Evolutionary conservation across 2,329 filamentous ascomycete species (phyloP).

Genomic region (Aspergillus sp.): DNA sequence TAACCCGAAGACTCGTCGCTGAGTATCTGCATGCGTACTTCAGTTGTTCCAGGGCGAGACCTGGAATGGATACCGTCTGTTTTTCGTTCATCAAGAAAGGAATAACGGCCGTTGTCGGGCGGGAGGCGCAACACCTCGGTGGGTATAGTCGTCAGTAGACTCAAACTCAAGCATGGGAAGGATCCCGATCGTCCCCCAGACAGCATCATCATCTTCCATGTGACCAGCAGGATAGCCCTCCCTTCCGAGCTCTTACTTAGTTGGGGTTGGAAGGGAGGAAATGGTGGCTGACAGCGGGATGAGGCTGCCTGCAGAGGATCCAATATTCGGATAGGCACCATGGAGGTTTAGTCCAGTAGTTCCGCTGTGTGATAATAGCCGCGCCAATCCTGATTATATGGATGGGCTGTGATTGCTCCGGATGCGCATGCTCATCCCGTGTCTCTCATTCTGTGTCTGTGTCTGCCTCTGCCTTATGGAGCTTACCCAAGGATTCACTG

Average conservation of each 20-base stretch:
- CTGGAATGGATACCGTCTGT: slow-evolving; percentile 7
- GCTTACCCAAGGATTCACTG: not conserved
- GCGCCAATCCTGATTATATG: slow-evolving; percentile 1
- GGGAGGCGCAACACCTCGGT: not conserved
- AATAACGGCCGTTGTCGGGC: not conserved
- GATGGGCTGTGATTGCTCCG: slow-evolving; percentile 7
- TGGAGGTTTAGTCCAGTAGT: not conserved
- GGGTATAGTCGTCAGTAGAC: not conserved
- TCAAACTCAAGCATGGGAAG: not conserved
- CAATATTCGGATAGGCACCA: slow-evolving; percentile 4
- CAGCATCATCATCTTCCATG: slow-evolving; percentile 8
- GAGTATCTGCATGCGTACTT: not conserved
- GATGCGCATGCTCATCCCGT: not conserved
- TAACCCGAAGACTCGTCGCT: not conserved
- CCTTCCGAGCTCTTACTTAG: slow-evolving; percentile 12
- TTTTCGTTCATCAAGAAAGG: slow-evolving; percentile 13
- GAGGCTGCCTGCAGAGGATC: slow-evolving; percentile 7
- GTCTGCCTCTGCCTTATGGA: not conserved
- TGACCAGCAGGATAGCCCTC: slow-evolving; percentile 9
- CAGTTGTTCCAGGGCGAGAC: not conserved
- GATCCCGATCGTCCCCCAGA: slow-evolving; percentile 6
- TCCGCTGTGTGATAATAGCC: not conserved
- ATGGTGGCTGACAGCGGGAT: slow-evolving; percentile 9
- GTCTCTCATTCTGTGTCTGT: too few relatives aligned
- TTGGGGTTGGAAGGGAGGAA: slow-evolving; percentile 6